A percentile compares a stretch with the other conserved stretches of the same genome.
Conservation (phyloP, 176 grass and related monocot genomes). For the Panicum miliaceum region DNA sequence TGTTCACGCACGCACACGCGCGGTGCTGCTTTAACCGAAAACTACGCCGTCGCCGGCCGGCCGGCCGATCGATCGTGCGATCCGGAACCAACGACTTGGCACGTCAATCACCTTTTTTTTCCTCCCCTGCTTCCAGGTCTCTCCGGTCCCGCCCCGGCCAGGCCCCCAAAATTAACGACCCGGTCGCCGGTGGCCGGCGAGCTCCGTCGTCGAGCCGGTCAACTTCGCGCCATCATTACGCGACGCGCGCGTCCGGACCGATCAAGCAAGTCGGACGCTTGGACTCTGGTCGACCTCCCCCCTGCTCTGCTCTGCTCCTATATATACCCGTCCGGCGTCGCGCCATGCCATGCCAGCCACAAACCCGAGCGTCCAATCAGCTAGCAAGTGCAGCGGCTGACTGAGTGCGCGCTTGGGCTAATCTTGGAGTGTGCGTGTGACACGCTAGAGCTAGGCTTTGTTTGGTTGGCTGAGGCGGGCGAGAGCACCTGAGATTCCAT, state of each 20-base stretch:
- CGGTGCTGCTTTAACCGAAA: conserved; percentile 51
- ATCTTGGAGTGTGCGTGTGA: not conserved
- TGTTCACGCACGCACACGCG: not conserved
- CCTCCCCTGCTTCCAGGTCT: not conserved
- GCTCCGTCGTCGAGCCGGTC: not conserved
- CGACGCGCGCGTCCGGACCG: not conserved
- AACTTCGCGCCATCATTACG: conserved; percentile 53
- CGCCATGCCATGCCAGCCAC: conserved; percentile 31
- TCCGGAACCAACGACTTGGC: conserved; percentile 3
- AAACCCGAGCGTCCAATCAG: not conserved
- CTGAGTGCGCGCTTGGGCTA: not conserved
- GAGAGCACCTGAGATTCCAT: not conserved
- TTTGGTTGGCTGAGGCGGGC: not conserved
- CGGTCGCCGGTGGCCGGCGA: not conserved
- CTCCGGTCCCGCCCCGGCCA: not conserved
- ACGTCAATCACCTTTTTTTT: not conserved
- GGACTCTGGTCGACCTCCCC: not conserved
- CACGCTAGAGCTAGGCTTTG: no score
- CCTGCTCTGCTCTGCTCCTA: conserved; percentile 5
- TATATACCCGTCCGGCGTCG: not conserved
- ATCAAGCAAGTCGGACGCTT: not conserved
- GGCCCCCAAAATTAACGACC: not conserved
- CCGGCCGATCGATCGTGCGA: conserved; percentile 23
- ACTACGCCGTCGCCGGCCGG: conserved; percentile 11
- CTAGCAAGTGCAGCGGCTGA: not conserved